Evolutionary conservation across 2,329 filamentous ascomycete species (phyloP).

Genomic region (Cylindrodendrum hubeiense): DNA sequence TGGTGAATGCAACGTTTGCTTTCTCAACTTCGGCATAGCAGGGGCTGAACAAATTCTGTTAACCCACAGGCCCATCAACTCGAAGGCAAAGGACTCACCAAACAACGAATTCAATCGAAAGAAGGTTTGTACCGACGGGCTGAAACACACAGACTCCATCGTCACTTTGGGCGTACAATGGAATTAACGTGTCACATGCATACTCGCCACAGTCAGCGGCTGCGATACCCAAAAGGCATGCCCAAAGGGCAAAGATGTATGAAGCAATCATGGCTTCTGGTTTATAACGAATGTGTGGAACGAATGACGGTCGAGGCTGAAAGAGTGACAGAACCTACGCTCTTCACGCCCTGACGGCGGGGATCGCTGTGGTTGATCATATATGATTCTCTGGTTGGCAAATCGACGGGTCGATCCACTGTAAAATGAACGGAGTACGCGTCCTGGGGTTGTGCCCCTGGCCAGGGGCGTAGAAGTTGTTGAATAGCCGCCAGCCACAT

Average conservation of each 20-base stretch:
- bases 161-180: background rate
- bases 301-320: background rate
- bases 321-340: background rate
- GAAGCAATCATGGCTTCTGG: conserved; percentile 10
- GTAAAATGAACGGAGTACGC: background rate
- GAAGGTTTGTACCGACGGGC: background rate
- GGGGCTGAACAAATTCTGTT: background rate
- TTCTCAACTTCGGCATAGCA: background rate
- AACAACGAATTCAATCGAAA: background rate
- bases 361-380: background rate
- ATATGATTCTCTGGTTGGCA: background rate
- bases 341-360: no score
- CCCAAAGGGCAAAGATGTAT: conserved; percentile 4
- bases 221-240: background rate
- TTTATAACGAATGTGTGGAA: background rate
- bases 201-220: conserved; percentile 5
- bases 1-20: conserved; percentile 8
- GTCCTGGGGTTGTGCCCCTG: background rate
- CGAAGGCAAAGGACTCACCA: background rate
- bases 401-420: background rate
- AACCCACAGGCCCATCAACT: background rate
- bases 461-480: background rate
- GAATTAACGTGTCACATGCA: conserved; percentile 5
- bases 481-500: background rate
- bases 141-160: conserved; percentile 5